Percentiles rank a stretch among this genome's conserved stretches.
phyloP scores from a whole-genome alignment of 2,329 filamentous ascomycete species.

The Ophiobolus disseminans region DNA sequence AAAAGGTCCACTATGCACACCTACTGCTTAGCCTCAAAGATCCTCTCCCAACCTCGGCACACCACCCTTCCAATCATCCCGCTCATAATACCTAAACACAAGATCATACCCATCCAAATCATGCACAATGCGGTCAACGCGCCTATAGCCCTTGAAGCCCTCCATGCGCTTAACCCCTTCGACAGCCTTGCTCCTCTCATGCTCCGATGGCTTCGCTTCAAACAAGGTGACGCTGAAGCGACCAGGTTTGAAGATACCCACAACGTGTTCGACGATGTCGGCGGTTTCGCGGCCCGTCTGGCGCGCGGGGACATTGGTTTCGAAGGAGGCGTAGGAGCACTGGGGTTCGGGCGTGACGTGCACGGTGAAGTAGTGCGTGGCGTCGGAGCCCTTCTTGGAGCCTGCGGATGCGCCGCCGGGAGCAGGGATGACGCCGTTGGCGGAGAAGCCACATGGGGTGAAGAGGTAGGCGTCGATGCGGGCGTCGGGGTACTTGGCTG shows the following conservation, averaged over 20 bases:
- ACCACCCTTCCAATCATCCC: constrained; percentile 78
- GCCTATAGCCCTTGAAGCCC: constrained; percentile 81
- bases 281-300: constrained; percentile 87
- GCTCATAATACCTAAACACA: constrained; percentile 95
- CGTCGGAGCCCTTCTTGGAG: constrained; percentile 50
- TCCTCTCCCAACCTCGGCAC: constrained; percentile 67
- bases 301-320: constrained; percentile 92
- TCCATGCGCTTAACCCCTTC: constrained; percentile 68
- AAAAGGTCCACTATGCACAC: no score
- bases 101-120: constrained; percentile 97
- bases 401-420: constrained; percentile 59
- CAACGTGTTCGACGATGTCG: constrained; percentile 91
- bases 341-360: constrained; percentile 97
- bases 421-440: constrained; percentile 92
- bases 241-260: constrained; percentile 95
- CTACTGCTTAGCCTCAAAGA: constrained; percentile 1
- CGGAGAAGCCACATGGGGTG: constrained; percentile 94
- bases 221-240: constrained; percentile 97
- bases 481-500: constrained; percentile 85
- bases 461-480: constrained; percentile 96
- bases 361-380: constrained; percentile 90
- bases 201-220: constrained; percentile 74
- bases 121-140: constrained; percentile 94
- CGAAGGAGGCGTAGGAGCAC: constrained; percentile 97
- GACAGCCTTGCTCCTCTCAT: constrained; percentile 43